Conservation (phyloP, 139 green algal species). For the Chlorella vulgaris region DNA sequence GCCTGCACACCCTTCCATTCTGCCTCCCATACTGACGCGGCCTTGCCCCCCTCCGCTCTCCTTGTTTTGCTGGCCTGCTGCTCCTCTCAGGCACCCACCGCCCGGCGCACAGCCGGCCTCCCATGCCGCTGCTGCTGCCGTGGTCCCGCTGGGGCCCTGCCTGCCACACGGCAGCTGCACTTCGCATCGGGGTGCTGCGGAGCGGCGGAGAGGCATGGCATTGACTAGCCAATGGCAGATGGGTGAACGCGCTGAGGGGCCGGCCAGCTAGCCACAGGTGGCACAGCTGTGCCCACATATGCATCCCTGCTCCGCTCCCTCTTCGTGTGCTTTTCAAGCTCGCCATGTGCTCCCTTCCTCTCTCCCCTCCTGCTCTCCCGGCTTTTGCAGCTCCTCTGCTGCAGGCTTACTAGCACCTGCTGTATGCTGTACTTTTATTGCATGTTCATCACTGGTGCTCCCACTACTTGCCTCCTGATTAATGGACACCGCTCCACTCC, state of each 20-base stretch:
- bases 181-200: neutral
- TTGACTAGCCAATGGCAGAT: neutral
- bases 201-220: neutral
- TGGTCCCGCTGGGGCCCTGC: constrained; percentile 20
- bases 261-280: constrained; percentile 16
- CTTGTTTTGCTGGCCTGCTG: neutral
- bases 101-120: constrained; percentile 18
- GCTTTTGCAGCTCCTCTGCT: no score
- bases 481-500: no score
- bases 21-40: neutral
- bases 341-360: no score
- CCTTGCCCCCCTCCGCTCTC: neutral
- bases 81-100: constrained; percentile 11
- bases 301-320: neutral
- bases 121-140: constrained; percentile 13
- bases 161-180: constrained; percentile 13
- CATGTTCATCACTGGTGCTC: no score
- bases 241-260: neutral
- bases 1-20: neutral
- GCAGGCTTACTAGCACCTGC: no score
- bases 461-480: no score
- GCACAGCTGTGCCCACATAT: neutral
- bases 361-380: no score
- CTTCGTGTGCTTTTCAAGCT: neutral
- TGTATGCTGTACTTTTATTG: no score